These are phyloP conservation scores for Torulaspora globosa DNA, from an alignment of 1,139 yeast genomes.

Conservation along the genomic window DNA sequence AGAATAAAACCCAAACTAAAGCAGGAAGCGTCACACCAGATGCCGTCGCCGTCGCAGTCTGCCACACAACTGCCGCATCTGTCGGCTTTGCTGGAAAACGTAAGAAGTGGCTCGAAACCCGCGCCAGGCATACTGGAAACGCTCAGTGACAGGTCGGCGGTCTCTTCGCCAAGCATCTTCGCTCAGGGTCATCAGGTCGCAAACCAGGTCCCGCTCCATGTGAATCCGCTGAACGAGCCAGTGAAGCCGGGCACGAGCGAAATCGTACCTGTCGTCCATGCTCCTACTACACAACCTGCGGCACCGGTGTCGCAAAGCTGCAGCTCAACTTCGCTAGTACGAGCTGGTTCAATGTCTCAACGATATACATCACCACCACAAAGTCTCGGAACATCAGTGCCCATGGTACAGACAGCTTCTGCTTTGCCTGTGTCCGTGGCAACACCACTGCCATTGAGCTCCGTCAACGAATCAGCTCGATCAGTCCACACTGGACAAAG, in stretches of 20 bases:
- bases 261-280: background rate
- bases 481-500: slow-evolving; percentile 17
- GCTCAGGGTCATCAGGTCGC: background rate
- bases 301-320: slow-evolving; percentile 6
- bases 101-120: slow-evolving; percentile 1
- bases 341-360: slow-evolving; percentile 9
- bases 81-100: slow-evolving; percentile 11
- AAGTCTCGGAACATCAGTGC: slow-evolving; percentile 3
- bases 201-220: background rate
- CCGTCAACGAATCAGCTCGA: slow-evolving; percentile 1
- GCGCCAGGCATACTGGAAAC: background rate
- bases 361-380: slow-evolving; percentile 14
- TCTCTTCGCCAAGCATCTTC: slow-evolving; percentile 3
- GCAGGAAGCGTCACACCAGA: slow-evolving; percentile 5
- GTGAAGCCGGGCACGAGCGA: background rate
- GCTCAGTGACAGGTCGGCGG: background rate
- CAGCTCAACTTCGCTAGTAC: slow-evolving; percentile 12
- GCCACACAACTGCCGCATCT: slow-evolving; percentile 15
- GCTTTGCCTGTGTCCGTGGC: slow-evolving; percentile 6
- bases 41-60: slow-evolving; percentile 7
- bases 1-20: slow-evolving; percentile 12
- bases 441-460: slow-evolving; percentile 2
- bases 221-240: background rate
- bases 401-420: slow-evolving; percentile 4
- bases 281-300: background rate